Base-by-base conservation (phyloP, 495 filamentous ascomycete species). In the Echria macrotheca region DNA sequence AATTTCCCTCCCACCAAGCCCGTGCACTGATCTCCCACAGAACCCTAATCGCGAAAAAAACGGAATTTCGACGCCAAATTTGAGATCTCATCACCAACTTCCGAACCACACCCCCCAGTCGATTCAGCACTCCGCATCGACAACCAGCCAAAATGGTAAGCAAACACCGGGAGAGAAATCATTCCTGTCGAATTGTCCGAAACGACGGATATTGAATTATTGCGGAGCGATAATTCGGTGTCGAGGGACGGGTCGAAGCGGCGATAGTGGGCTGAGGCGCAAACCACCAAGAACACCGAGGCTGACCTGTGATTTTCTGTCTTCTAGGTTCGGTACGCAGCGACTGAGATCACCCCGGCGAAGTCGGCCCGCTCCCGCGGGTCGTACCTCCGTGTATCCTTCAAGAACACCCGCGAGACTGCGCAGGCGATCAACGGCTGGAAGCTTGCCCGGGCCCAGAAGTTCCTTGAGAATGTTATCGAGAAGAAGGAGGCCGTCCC, bases 381-480 rank as follows among this genome's bases (percentile, higher is more conserved):
- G 71, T 87, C 91, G 69, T 97, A 97, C 82, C 88, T 99, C 58
- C 91, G 93, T 64, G 90, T 96, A 67, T 93, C 86, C 61, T 96
- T 95, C 86, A 97, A 97, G 83, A 97, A 98, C 83, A 96, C 93
- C 72, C 88, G 91, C 68, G 94, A 99, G 80, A 96, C 93, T 56
- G 94, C 93, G 49, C 91, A 96, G 78, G 90, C 91, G 55, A 90
- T 97, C 83, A 96, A 89, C 74, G 91, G 93, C 73, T 96, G 91
- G 93, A 97, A 97, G 80, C 78, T 97, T 65, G 76, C 84, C 72
- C 93, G 93, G 66, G 94, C 93, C 56, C 75, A 95, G 59, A 80
- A 77, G 65, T 99, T 91, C 84, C 84, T 99, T 67, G 88, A 93
- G 77, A 96, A 97, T 71, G 93, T 99, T 59, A 81, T 83, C 69